Base-by-base conservation (phyloP, 2,329 filamentous ascomycete genomes). In the Hawksworthiomyces lignivorus region DNA sequence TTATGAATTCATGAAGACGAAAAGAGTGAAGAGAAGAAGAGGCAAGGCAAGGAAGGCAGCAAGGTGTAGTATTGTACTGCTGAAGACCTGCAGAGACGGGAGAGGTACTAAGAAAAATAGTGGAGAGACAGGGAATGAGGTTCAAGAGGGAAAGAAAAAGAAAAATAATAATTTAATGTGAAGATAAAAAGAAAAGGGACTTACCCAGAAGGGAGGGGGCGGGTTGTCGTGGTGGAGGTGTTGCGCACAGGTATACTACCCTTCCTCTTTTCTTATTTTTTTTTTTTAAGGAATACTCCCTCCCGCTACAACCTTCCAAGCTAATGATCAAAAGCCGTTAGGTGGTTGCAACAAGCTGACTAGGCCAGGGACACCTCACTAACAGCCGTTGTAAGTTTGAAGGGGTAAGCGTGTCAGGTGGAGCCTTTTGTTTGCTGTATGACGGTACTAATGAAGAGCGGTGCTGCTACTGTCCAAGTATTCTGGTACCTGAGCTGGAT, bases 361-460 rank as follows among this genome's bases (percentile, higher is more conserved):
- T 50, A 39, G 48, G 33, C 36, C 46, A 50, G 48, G 43, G 43
- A 50, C 44, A 34, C 36, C 35, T 39, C 40, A 34, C 43, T 44
- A 49, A 43, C 31, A 38, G 44, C 46, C 42, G 48, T 46, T 50
- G 39, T 36, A 44, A 33, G 43, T 50, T 45, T 46, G 44, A 50
- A 46, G 48, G 46, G 48, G 44, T 43, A 49, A 39, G 33, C 30
- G 39, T 38, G 32, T 35, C 29, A 40, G 31, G 45, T 45, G 43
- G 47, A 39, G 38, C 41, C 26, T 18, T 41, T n/a, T n/a, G n/a
- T n/a, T n/a, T n/a, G n/a, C n/a, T n/a, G n/a, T n/a, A n/a, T n/a
- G n/a, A n/a, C n/a, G n/a, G n/a, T n/a, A n/a, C n/a, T n/a, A n/a
- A n/a, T n/a, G n/a, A n/a, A n/a, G n/a, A n/a, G n/a, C 31, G 32